Conservation (phyloP, 768 basidiomycete genomes). For the Hirschioporus abietinus region DNA sequence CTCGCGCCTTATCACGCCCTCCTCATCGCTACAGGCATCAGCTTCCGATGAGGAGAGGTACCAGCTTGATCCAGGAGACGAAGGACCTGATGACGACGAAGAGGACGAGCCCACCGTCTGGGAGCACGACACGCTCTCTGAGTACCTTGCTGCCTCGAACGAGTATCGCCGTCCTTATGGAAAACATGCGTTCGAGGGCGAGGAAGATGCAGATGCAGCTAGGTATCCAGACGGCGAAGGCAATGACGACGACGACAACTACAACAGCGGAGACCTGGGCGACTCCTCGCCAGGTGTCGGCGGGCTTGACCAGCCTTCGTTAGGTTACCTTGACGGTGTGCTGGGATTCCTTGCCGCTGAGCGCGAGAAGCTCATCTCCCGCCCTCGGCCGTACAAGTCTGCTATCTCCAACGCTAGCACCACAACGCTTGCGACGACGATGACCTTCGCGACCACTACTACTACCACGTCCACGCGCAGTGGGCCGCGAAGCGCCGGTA, state of each 20-base stretch:
- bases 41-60: slow-evolving; percentile 28
- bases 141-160: slow-evolving; percentile 13
- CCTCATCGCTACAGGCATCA: slow-evolving; percentile 23
- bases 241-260: slow-evolving; percentile 12
- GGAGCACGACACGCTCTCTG: slow-evolving; percentile 14
- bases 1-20: slow-evolving; percentile 18
- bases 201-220: slow-evolving; percentile 23
- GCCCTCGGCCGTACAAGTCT: neutral
- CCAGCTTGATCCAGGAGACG: neutral
- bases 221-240: slow-evolving; percentile 14
- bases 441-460: slow-evolving; percentile 37
- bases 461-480: slow-evolving; percentile 10
- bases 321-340: slow-evolving; percentile 69
- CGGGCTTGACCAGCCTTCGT: slow-evolving; percentile 46
- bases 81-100: slow-evolving; percentile 13
- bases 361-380: slow-evolving; percentile 35
- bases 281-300: slow-evolving; percentile 25
- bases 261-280: slow-evolving; percentile 13
- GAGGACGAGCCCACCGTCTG: slow-evolving; percentile 25
- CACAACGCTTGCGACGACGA: neutral
- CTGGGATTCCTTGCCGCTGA: slow-evolving; percentile 74
- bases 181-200: slow-evolving; percentile 10
- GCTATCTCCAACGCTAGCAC: neutral
- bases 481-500: slow-evolving; percentile 9
- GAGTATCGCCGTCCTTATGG: slow-evolving; percentile 18